A percentile compares a stretch with the other conserved stretches of the same genome.
These are phyloP conservation scores for Alternaria viburni DNA, from an alignment of 2,329 filamentous ascomycete species.

Conservation along the genomic window DNA sequence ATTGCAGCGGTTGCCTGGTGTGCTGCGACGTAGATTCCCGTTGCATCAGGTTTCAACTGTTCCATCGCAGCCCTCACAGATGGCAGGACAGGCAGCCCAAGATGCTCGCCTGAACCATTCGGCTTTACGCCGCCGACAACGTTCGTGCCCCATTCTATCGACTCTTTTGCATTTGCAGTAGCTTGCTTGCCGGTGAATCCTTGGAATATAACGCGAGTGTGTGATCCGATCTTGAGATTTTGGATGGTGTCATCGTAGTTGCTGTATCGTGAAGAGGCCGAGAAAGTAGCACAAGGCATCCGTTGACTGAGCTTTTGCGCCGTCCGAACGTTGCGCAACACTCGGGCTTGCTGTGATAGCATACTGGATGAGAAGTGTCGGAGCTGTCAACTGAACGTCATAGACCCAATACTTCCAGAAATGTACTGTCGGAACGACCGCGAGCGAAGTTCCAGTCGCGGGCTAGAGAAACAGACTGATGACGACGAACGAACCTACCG, in stretches of 20 bases:
- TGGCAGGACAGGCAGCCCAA: constrained; percentile 74
- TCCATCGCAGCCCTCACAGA: constrained; percentile 73
- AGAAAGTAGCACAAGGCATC: constrained; percentile 31
- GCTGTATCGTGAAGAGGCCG: constrained; percentile 37
- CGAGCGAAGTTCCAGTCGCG: neutral
- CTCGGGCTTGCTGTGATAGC: constrained; percentile 20
- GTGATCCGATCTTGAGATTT: constrained; percentile 70
- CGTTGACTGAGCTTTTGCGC: neutral
- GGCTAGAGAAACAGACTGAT: too few species aligned
- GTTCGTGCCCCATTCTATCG: constrained; percentile 77
- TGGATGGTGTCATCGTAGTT: constrained; percentile 67
- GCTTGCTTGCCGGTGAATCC: constrained; percentile 73
- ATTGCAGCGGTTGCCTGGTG: constrained; percentile 74
- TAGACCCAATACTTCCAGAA: neutral
- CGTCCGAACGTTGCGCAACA: constrained; percentile 10
- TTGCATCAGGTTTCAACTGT: constrained; percentile 75
- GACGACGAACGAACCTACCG: too few species aligned
- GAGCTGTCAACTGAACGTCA: constrained; percentile 12
- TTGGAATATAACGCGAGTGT: constrained; percentile 73
- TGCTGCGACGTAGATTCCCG: constrained; percentile 81
- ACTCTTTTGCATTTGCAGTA: constrained; percentile 78
- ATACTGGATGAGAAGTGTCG: constrained; percentile 10
- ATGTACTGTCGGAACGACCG: neutral
- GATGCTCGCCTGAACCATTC: constrained; percentile 71
- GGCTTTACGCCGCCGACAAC: constrained; percentile 81